Conservation (phyloP, 1,139 yeast species). For the Wickerhamomyces sp. region DNA sequence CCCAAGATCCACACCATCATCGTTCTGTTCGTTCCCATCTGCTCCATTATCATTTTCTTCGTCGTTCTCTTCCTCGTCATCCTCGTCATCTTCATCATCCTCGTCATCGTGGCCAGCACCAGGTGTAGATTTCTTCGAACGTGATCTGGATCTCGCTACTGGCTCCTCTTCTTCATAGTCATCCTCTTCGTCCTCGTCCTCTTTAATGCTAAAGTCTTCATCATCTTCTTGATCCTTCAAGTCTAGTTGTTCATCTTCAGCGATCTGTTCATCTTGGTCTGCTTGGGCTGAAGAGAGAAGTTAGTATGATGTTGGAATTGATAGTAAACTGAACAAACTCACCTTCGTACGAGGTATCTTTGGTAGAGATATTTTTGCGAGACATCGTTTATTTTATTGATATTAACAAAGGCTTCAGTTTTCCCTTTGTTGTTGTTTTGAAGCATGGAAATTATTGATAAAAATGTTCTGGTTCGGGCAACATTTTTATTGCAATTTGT, state of each 20-base stretch:
- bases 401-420: no score
- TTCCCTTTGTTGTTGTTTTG: no score
- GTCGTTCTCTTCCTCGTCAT: conserved; percentile 12
- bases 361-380: no score
- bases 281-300: background rate
- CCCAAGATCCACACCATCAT: conserved; percentile 5
- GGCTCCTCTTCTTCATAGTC: conserved; percentile 7
- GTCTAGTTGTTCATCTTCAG: conserved; percentile 5
- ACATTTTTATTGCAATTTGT: no score
- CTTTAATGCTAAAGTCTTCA: conserved; percentile 7
- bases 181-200: conserved; percentile 5
- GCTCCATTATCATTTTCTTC: conserved; percentile 5
- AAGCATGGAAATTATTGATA: no score
- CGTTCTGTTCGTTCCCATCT: conserved; percentile 9
- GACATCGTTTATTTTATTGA: no score
- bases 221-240: conserved; percentile 9
- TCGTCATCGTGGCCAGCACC: no score
- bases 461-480: no score
- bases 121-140: no score
- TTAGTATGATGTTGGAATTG: background rate
- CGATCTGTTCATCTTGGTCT: background rate
- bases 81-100: conserved; percentile 6
- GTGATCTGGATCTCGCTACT: no score
- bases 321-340: background rate
- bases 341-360: background rate